Percentiles rank a stretch among this genome's conserved stretches.
These are phyloP conservation scores for Conringia planisiliqua DNA, from an alignment of 345 rosid genomes.

Conservation along the genomic window DNA sequence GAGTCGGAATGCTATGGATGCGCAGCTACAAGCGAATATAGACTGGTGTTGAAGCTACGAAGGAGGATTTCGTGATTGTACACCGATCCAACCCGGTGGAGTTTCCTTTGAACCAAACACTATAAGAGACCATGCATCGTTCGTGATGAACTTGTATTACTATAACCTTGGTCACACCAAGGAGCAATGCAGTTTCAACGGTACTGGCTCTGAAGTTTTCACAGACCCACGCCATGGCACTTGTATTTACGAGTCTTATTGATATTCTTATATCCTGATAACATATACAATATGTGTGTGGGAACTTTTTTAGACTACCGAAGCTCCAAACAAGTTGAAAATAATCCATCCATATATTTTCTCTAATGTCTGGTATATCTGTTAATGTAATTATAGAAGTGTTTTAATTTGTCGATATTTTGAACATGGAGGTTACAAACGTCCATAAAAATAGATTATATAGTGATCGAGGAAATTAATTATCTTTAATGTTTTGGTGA, in stretches of 20 bases:
- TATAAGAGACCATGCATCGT: conserved; percentile 14
- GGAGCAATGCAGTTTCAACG: not conserved
- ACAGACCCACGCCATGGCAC: conserved; percentile 1
- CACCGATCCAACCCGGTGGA: conserved; percentile 19
- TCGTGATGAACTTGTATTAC: conserved; percentile 16
- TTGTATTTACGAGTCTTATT: not conserved
- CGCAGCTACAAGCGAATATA: conserved; percentile 13
- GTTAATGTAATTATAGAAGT: too few species aligned
- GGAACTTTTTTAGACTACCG: too few species aligned
- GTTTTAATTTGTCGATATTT: too few species aligned
- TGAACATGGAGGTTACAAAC: too few species aligned
- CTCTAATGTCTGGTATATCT: too few species aligned
- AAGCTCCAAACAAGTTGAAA: too few species aligned
- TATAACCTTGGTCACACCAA: not conserved
- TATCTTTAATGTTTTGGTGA: too few species aligned
- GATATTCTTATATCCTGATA: not conserved
- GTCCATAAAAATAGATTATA: too few species aligned
- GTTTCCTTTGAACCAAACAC: conserved; percentile 16
- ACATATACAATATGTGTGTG: not conserved
- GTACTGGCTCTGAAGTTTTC: not conserved
- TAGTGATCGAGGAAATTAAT: too few species aligned
- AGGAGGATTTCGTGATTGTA: conserved; percentile 12
- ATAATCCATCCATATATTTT: too few species aligned
- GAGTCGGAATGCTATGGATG: not conserved
- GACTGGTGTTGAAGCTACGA: conserved; percentile 10